Evolutionary conservation across 2,329 filamentous ascomycete species (phyloP).

Genomic region (Calonectria hawksworthii): DNA sequence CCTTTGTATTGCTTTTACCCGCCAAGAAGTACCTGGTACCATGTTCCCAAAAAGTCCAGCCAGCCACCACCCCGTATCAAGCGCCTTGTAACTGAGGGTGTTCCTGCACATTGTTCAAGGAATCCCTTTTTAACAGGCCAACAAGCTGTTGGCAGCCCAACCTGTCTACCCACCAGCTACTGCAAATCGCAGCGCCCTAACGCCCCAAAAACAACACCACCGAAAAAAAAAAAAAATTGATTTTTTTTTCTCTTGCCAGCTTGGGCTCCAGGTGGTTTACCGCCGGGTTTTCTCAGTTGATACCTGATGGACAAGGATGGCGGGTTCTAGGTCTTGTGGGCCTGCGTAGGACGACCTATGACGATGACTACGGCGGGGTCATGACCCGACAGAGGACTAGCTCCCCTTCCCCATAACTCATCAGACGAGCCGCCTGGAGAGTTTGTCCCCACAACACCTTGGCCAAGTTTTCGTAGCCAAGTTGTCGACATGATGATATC

Average conservation of each 20-base stretch:
- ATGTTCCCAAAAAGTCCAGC: background rate
- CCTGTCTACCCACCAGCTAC: background rate
- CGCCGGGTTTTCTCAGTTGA: conserved; percentile 32
- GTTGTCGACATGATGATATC: conserved; percentile 6
- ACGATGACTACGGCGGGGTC: conserved; percentile 40
- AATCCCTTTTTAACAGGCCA: background rate
- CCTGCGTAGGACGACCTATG: conserved; percentile 39
- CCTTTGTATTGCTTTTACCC: background rate
- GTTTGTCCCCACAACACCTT: background rate
- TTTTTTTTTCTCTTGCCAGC: conserved; percentile 1
- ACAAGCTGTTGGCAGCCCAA: background rate
- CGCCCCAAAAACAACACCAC: background rate
- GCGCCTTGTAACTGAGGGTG: background rate
- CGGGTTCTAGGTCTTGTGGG: conserved; percentile 6
- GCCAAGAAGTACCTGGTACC: conserved; percentile 23
- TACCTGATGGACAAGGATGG: conserved; percentile 36
- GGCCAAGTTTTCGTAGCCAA: background rate
- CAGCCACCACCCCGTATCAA: background rate
- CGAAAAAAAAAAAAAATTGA: background rate
- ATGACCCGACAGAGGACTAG: conserved; percentile 11
- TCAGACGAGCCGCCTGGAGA: background rate
- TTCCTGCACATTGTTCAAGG: conserved; percentile 3
- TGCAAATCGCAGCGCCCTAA: background rate
- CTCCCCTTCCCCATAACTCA: background rate
- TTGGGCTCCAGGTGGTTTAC: conserved; percentile 19